A percentile compares a stretch with the other conserved stretches of the same genome.
phyloP scores from a whole-genome alignment of 1,284 basidiomycete species.

The Moniliophthora roreri region DNA sequence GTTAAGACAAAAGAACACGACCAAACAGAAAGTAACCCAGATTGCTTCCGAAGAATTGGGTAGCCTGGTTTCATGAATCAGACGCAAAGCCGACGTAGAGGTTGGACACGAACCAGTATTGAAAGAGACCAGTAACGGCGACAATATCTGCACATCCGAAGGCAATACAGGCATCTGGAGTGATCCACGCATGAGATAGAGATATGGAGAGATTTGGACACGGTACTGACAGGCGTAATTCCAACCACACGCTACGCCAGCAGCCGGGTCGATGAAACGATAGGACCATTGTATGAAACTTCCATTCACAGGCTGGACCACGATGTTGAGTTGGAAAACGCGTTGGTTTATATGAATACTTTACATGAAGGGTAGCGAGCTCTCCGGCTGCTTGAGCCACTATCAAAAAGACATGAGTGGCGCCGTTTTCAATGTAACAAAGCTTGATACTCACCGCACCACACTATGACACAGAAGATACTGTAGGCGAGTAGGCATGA shows the following conservation, averaged over 20 bases:
- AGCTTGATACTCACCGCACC: constrained; percentile 11
- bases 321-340: neutral
- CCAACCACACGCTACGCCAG: constrained; percentile 16
- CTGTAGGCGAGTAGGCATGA: constrained; percentile 15
- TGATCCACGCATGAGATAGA: neutral
- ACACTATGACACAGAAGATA: constrained; percentile 16
- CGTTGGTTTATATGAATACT: neutral
- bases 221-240: constrained; percentile 13
- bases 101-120: constrained; percentile 12
- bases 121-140: constrained; percentile 14
- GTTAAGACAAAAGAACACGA: constrained; percentile 14
- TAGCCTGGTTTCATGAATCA: constrained; percentile 3
- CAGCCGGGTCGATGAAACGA: constrained; percentile 17
- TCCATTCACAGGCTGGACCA: constrained; percentile 12
- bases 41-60: constrained; percentile 15
- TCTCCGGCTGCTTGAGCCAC: constrained; percentile 14
- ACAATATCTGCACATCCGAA: constrained; percentile 15
- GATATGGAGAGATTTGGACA: neutral
- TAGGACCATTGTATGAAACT: constrained; percentile 15
- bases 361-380: constrained; percentile 7
- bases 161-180: constrained; percentile 14
- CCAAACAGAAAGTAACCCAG: constrained; percentile 15
- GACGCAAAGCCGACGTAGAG: neutral
- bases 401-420: neutral
- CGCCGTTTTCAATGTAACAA: neutral